Conservation (phyloP, 441 rosid genomes). For the Bocquillonia castaneifolia region DNA sequence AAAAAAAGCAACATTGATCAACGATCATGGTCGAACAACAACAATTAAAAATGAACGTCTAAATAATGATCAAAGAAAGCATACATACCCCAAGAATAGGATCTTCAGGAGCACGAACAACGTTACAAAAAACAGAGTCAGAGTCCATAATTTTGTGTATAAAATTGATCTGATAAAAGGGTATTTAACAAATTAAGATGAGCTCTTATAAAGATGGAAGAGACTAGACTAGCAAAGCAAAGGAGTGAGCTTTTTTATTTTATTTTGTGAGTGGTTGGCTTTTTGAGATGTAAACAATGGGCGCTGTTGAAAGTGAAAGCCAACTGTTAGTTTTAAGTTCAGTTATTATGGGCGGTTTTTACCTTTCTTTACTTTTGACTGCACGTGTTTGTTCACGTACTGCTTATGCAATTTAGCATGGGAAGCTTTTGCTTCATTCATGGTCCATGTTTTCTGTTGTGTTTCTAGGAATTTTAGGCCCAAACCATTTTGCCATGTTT, state of each 20-base stretch:
- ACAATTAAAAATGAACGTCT: not conserved
- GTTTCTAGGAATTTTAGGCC: not conserved
- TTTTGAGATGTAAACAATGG: not conserved
- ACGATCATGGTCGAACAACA: not conserved
- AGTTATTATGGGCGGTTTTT: conserved; percentile 10
- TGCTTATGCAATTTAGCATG: not conserved
- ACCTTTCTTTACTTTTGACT: not conserved
- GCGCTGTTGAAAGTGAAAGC: not conserved
- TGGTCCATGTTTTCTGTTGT: too few species aligned
- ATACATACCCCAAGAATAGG: conserved; percentile 77
- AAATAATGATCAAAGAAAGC: not conserved
- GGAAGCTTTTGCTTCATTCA: too few species aligned
- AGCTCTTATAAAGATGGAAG: not conserved
- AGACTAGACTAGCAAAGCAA: too few species aligned
- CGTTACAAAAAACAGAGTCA: conserved; percentile 48
- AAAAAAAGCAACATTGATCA: too few species aligned
- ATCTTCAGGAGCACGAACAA: conserved; percentile 89
- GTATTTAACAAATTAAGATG: not conserved
- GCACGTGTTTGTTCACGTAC: not conserved
- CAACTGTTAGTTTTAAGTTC: not conserved
- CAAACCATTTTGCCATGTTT: too few species aligned
- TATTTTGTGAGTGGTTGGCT: too few species aligned
- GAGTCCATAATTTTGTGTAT: not conserved
- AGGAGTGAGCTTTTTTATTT: too few species aligned
- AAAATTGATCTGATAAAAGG: not conserved